Conservation (phyloP, 2,329 filamentous ascomycete species). For the Dactylellina parvicollis region DNA sequence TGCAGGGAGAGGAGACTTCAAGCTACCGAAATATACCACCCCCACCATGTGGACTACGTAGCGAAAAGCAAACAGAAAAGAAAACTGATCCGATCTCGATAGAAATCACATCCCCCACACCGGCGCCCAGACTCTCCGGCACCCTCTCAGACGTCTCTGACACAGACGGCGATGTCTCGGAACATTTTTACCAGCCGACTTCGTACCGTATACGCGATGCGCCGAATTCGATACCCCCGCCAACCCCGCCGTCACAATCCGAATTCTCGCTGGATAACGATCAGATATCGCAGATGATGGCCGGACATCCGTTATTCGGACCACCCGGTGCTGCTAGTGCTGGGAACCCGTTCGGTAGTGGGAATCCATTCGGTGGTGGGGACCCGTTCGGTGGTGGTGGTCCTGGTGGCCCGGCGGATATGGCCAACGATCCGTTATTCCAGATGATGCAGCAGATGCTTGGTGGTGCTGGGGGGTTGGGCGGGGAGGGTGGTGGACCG, state of each 20-base stretch:
- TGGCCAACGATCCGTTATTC: slow-evolving; percentile 74
- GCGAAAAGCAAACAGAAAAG: no score
- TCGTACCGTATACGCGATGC: slow-evolving; percentile 61
- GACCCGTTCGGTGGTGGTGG: slow-evolving; percentile 55
- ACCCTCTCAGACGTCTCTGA: slow-evolving; percentile 64
- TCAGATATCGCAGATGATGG: slow-evolving; percentile 73
- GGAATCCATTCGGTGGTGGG: slow-evolving; percentile 58
- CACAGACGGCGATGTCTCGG: slow-evolving; percentile 81
- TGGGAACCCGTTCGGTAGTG: slow-evolving; percentile 39
- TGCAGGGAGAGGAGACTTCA: no score
- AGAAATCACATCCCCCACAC: slow-evolving; percentile 56
- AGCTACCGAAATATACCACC: no score
- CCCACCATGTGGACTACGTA: no score
- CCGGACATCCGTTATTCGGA: slow-evolving; percentile 58
- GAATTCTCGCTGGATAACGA: slow-evolving; percentile 63
- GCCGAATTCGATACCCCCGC: slow-evolving; percentile 53
- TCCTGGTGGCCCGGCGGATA: slow-evolving; percentile 64
- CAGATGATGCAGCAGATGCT: slow-evolving; percentile 81
- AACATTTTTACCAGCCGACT: slow-evolving; percentile 73
- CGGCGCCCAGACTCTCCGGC: slow-evolving; percentile 60
- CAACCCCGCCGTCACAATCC: slow-evolving; percentile 53
- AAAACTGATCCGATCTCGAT: no score
- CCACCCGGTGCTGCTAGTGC: slow-evolving; percentile 57
- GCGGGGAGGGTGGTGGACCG: slow-evolving; percentile 61
- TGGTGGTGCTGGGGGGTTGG: slow-evolving; percentile 61